Evolutionary conservation across 768 basidiomycete species (phyloP), one percentile per base, ranked within the genome.

Genomic region (Rhodotorula diobovata): DNA sequence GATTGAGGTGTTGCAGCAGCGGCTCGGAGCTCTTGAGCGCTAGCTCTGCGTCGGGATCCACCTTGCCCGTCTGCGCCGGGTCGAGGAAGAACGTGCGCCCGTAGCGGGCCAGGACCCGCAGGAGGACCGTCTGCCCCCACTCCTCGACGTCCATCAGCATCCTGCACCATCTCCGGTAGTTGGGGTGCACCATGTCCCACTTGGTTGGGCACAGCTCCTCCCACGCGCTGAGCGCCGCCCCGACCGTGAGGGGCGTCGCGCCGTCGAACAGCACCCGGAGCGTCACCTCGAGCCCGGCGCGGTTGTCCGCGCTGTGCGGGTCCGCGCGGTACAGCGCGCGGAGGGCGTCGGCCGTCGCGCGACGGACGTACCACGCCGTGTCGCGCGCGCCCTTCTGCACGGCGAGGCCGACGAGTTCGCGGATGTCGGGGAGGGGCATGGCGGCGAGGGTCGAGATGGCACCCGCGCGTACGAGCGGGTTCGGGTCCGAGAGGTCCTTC

Each of bases 401-500:
- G 25, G 90, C 92, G 32, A 95, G 83, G 11, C 90, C 87, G 15
- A 95, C 89, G 32, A 95, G 84, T 73, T 86, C 87, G 25, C 87
- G 89, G 65, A 99, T 91, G 84, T 91, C 90, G 15, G 89, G 88
- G 2, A 98, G 90, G 71, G 87, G 87, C 79, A 99, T 95, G 14
- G 92, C 90, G 66, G 91, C 90, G 54, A 99, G 84, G 4, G 98
- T 94, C 35, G 93, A 85, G 68, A 99, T 82, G 7, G 95, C 93
- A 91, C 97, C 95, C 21, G 93, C 93, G 32, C 96, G 88, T 68
- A 98, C 97, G 76, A 96, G 86, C 0, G 94, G 95, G 71, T 89
- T 96, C 43, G 88, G 83, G 77, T 98, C 96, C 9, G 89, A 87
- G 41, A 99, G 84, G 81, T 99, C 96, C 81, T 91, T 92, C 80